A percentile compares a stretch with the other conserved stretches of the same genome.
These are phyloP conservation scores for Boletus sp. DNA, from an alignment of 768 basidiomycete genomes.

Conservation along the genomic window DNA sequence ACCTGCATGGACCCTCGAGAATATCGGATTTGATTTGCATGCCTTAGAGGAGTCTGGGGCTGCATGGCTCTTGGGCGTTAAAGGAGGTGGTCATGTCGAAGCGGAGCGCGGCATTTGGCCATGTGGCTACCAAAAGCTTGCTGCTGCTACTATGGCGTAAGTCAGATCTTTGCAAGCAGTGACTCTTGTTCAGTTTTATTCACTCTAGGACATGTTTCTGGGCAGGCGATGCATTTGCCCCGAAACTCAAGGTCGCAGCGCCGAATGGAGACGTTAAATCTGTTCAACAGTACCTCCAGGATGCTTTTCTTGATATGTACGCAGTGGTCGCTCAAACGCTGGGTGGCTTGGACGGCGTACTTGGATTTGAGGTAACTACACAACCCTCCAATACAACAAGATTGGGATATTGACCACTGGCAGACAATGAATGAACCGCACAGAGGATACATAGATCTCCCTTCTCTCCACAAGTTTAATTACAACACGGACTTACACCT, in stretches of 20 bases:
- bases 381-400: not conserved
- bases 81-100: slow-evolving; percentile 70
- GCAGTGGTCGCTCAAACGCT: slow-evolving; percentile 62
- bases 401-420: slow-evolving; percentile 1
- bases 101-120: slow-evolving; percentile 88
- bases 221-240: slow-evolving; percentile 85
- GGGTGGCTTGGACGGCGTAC: slow-evolving; percentile 70
- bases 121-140: slow-evolving; percentile 89
- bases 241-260: slow-evolving; percentile 58
- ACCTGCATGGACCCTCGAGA: slow-evolving; percentile 91
- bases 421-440: slow-evolving; percentile 96
- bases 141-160: slow-evolving; percentile 90
- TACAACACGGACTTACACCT: slow-evolving; percentile 95
- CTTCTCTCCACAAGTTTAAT: slow-evolving; percentile 81
- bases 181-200: not conserved
- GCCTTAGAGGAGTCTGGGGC: slow-evolving; percentile 79
- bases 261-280: slow-evolving; percentile 49
- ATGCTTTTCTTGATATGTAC: slow-evolving; percentile 75
- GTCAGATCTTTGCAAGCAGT: slow-evolving; percentile 25
- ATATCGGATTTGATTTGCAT: slow-evolving; percentile 79
- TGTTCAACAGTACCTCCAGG: slow-evolving; percentile 81
- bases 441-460: slow-evolving; percentile 82
- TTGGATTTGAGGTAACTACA: slow-evolving; percentile 80
- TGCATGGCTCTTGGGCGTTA: slow-evolving; percentile 82
- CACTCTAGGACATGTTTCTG: slow-evolving; percentile 79